These are phyloP conservation scores for Heritiera littoralis DNA, from an alignment of 345 rosid genomes.

Conservation along the genomic window DNA sequence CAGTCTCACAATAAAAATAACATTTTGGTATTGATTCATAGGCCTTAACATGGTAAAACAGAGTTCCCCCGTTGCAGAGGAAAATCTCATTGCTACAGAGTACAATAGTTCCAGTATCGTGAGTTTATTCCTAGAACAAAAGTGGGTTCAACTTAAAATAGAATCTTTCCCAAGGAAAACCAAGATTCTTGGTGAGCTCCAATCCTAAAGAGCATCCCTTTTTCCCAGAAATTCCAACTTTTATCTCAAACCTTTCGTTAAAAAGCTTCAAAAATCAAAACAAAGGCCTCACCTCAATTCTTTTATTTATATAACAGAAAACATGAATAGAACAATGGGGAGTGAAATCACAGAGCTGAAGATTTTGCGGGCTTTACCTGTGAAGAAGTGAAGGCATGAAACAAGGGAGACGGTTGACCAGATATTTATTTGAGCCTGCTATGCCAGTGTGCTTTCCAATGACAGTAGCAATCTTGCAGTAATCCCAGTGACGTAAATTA, in stretches of 20 bases:
- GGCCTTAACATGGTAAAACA: neutral
- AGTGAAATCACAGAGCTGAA: neutral
- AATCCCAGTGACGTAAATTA: too few species aligned
- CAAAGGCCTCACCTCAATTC: neutral
- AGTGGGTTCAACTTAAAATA: constrained; percentile 3
- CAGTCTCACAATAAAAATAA: neutral
- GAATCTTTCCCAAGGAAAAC: constrained; percentile 4
- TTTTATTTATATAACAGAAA: neutral
- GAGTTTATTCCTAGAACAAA: neutral
- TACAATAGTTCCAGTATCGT: neutral
- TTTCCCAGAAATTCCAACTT: neutral
- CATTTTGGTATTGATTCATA: neutral
- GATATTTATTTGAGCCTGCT: neutral
- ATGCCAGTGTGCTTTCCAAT: too few species aligned
- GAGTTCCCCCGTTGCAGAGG: neutral
- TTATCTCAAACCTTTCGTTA: neutral
- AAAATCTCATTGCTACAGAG: neutral
- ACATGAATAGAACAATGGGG: neutral
- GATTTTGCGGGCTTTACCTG: neutral
- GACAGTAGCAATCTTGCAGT: too few species aligned
- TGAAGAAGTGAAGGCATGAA: neutral
- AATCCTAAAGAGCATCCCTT: neutral
- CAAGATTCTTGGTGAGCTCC: neutral
- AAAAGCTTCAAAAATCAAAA: neutral
- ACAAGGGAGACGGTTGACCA: neutral